phyloP scores from a whole-genome alignment of 192 early-diverging fungal species.

The Cetraspora pellucida region DNA sequence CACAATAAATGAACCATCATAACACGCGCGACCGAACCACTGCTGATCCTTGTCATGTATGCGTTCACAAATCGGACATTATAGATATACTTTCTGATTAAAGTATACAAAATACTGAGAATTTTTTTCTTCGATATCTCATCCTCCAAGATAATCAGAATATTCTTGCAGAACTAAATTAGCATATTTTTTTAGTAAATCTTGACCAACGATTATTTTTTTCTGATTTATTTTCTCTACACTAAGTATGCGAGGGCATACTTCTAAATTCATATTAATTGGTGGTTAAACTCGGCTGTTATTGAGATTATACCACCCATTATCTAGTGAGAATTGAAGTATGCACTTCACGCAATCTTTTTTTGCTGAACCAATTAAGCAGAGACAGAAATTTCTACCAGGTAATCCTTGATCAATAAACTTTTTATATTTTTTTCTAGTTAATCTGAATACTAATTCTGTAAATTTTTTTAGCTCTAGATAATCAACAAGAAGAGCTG shows the following conservation, averaged over 20 bases:
- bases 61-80: conserved; percentile 24
- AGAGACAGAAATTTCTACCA: conserved; percentile 11
- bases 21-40: neutral
- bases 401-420: conserved; percentile 33
- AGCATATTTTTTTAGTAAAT: conserved; percentile 24
- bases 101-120: conserved; percentile 24
- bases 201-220: conserved; percentile 30
- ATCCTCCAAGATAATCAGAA: conserved; percentile 27
- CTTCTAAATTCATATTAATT: conserved; percentile 13
- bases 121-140: too few relatives aligned
- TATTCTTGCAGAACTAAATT: conserved; percentile 30
- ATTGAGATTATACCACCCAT: conserved; percentile 26
- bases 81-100: conserved; percentile 29
- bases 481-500: conserved; percentile 25
- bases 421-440: conserved; percentile 19
- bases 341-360: conserved; percentile 26
- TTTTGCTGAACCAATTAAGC: conserved; percentile 19
- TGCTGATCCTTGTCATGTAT: conserved; percentile 18
- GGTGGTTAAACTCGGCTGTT: conserved; percentile 16
- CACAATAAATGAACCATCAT: conserved; percentile 27
- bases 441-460: conserved; percentile 28
- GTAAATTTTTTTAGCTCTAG: conserved; percentile 26
- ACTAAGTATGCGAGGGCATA: conserved; percentile 23
- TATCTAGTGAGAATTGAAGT: conserved; percentile 27
- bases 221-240: conserved; percentile 23